These are phyloP conservation scores for Mycosphaerella sp. DNA, from an alignment of 2,329 filamentous ascomycete species.

Conservation along the genomic window DNA sequence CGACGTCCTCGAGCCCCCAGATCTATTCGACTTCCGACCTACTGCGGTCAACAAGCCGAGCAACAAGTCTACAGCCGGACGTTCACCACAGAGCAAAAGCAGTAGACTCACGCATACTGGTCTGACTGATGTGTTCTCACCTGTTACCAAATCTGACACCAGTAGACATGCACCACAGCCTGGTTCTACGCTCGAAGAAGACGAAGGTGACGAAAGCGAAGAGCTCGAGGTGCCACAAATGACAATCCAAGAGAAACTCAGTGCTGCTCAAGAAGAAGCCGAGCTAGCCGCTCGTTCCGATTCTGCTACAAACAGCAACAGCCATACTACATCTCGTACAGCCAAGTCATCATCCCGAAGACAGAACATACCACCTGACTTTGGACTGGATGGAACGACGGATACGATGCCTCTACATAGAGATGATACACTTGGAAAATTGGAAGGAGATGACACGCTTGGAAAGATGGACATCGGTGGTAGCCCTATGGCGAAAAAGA, in stretches of 20 bases:
- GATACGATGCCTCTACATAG: conserved; percentile 21
- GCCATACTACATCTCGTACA: neutral
- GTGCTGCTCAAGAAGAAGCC: conserved; percentile 40
- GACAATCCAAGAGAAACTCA: conserved; percentile 45
- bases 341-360: conserved; percentile 2
- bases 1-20: conserved; percentile 32
- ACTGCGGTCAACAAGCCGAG: neutral
- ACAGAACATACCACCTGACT: conserved; percentile 5
- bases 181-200: conserved; percentile 7
- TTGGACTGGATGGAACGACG: conserved; percentile 24
- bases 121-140: conserved; percentile 2
- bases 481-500: conserved; percentile 35
- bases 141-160: conserved; percentile 11
- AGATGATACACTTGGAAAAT: conserved; percentile 18
- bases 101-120: neutral
- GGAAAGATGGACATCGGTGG: conserved; percentile 37
- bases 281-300: conserved; percentile 35
- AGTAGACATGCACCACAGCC: conserved; percentile 1
- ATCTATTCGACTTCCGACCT: conserved; percentile 35
- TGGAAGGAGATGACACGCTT: conserved; percentile 24
- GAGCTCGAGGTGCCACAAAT: conserved; percentile 28
- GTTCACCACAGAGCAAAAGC: conserved; percentile 1
- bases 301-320: neutral
- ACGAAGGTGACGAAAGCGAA: conserved; percentile 34
- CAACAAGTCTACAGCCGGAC: neutral